Conservation (phyloP, 495 filamentous ascomycete genomes). For the Delitschia confertaspora region DNA sequence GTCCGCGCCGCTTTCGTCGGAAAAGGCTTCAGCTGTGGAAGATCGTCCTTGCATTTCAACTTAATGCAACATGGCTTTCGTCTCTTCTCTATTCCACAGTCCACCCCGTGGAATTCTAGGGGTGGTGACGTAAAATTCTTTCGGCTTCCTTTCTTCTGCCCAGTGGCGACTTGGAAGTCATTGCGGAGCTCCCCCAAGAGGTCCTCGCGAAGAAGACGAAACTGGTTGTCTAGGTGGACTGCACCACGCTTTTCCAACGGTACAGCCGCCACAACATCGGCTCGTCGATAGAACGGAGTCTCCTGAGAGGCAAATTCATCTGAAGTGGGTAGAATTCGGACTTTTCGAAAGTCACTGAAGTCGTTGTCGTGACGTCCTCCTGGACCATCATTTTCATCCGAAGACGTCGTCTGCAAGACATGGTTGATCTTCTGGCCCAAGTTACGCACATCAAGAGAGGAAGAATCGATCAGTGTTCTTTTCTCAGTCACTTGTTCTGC, state of each 20-base stretch:
- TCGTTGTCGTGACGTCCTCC: conserved; percentile 81
- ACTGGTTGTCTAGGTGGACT: conserved; percentile 66
- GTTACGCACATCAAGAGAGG: conserved; percentile 9
- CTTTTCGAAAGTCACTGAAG: conserved; percentile 49
- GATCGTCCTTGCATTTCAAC: conserved; percentile 35
- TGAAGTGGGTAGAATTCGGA: conserved; percentile 57
- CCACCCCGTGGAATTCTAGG: conserved; percentile 10
- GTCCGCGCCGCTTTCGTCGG: conserved; percentile 33
- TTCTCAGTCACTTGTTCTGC: conserved; percentile 9
- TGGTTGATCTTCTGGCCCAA: conserved; percentile 39
- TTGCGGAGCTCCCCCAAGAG: conserved; percentile 59
- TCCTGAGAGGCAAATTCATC: conserved; percentile 56
- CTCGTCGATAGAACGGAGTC: conserved; percentile 49
- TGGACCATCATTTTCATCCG: conserved; percentile 30
- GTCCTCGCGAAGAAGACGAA: conserved; percentile 67
- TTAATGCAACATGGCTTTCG: conserved; percentile 14
- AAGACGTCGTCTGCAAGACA: conserved; percentile 29
- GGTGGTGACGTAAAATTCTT: not conserved
- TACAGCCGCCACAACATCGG: conserved; percentile 10
- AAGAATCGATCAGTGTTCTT: conserved; percentile 9
- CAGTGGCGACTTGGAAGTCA: conserved; percentile 34
- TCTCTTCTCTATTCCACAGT: conserved; percentile 19
- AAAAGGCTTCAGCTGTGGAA: conserved; percentile 37
- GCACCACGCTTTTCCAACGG: conserved; percentile 33
- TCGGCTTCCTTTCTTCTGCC: conserved; percentile 16